phyloP scores from a whole-genome alignment of 1,284 basidiomycete species.

The Papiliotrema laurentii region DNA sequence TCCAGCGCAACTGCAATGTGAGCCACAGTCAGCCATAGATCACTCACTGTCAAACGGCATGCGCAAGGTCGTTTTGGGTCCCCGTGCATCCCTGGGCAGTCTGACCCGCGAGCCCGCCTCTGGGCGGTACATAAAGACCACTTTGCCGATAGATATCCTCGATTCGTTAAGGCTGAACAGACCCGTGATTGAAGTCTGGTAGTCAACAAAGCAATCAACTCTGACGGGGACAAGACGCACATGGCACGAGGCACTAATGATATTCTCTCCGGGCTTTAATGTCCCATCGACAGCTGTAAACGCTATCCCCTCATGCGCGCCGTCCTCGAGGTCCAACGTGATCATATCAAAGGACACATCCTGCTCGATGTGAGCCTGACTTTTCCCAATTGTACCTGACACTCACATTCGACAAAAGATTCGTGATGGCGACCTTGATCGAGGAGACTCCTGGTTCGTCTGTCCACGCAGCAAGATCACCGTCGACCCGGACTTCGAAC shows the following conservation, averaged over 20 bases:
- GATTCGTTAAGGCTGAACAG: not conserved
- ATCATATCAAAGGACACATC: too few relatives aligned
- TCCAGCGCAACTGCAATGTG: slow-evolving; percentile 33
- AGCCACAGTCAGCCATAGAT: not conserved
- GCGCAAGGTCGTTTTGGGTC: slow-evolving; percentile 18
- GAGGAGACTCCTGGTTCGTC: too few relatives aligned
- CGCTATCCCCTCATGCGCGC: too few relatives aligned
- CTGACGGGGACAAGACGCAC: not conserved
- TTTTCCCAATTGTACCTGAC: too few relatives aligned
- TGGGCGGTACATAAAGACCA: not conserved
- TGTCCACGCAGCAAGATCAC: too few relatives aligned
- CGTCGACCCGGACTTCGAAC: too few relatives aligned
- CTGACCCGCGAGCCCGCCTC: not conserved
- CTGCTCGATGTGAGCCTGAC: too few relatives aligned
- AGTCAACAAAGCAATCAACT: not conserved
- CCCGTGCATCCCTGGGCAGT: not conserved
- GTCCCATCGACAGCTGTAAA: too few relatives aligned
- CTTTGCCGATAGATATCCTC: not conserved
- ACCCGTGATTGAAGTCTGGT: slow-evolving; percentile 1
- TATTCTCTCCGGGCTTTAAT: too few relatives aligned
- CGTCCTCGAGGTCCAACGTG: too few relatives aligned
- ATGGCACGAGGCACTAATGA: not conserved
- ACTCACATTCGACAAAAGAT: too few relatives aligned
- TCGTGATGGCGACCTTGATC: too few relatives aligned
- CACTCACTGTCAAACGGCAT: slow-evolving; percentile 38